A percentile compares a stretch with the other conserved stretches of the same genome.
Evolutionary conservation across 2,329 filamentous ascomycete genomes (phyloP).

Genomic region (Pseudofabraea citricarpa): DNA sequence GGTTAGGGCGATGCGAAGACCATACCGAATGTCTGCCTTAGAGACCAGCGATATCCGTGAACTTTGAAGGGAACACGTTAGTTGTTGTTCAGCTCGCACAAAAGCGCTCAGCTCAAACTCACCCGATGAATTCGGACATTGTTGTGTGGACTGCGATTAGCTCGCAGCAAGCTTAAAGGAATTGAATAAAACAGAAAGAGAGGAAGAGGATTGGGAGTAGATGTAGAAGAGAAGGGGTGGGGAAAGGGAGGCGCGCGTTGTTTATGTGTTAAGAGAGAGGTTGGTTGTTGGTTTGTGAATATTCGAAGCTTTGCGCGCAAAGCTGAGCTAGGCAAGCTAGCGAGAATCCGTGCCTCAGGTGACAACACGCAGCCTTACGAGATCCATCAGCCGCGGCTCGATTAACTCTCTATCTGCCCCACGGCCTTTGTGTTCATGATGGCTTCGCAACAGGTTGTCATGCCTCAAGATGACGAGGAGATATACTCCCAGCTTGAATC

Average conservation of each 20-base stretch:
- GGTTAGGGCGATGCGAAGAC: slow-evolving; percentile 12
- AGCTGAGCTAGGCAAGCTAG: slow-evolving; percentile 10
- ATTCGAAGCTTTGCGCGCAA: slow-evolving; percentile 13
- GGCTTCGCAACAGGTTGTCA: too few species aligned
- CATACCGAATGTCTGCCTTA: slow-evolving; percentile 93
- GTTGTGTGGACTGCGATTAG: slow-evolving; percentile 22
- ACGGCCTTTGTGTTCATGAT: too few species aligned
- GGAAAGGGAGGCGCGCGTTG: neutral
- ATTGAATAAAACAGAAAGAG: slow-evolving; percentile 5
- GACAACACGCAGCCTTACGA: too few species aligned
- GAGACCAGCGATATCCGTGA: slow-evolving; percentile 95
- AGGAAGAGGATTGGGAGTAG: neutral
- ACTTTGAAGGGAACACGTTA: slow-evolving; percentile 39
- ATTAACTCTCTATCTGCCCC: too few species aligned
- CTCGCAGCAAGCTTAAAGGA: slow-evolving; percentile 23
- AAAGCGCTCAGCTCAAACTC: slow-evolving; percentile 24
- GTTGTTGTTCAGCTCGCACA: slow-evolving; percentile 16
- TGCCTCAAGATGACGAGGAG: too few species aligned
- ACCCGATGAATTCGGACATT: slow-evolving; percentile 61
- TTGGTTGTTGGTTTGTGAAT: slow-evolving; percentile 10
- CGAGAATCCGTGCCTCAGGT: too few species aligned
- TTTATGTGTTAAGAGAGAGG: slow-evolving; percentile 7
- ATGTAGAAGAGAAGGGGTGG: slow-evolving; percentile 2
- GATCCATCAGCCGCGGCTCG: slow-evolving; percentile 27
- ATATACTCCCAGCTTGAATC: slow-evolving; percentile 58